Evolutionary conservation across 257 asterid genomes (phyloP).

Genomic region (Lavandula angustifolia): DNA sequence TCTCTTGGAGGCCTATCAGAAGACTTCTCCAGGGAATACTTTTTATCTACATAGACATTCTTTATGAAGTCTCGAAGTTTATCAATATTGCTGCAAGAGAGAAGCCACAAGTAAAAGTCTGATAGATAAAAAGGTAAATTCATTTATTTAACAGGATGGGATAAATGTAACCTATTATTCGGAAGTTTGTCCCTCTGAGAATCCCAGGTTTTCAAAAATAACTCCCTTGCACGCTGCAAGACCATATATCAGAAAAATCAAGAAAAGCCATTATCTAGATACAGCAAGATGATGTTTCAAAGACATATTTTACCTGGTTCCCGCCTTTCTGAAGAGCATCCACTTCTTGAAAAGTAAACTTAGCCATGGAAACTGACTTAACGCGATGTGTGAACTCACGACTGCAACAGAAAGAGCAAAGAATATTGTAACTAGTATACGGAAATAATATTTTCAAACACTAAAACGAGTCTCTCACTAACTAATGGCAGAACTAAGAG

Average conservation of each 20-base stretch:
- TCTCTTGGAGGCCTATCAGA: slow-evolving; percentile 78
- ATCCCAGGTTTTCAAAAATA: slow-evolving; percentile 77
- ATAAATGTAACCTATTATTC: slow-evolving; percentile 62
- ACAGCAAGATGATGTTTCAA: slow-evolving; percentile 11
- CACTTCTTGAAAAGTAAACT: slow-evolving; percentile 87
- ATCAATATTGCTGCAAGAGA: slow-evolving; percentile 69
- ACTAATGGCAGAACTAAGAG: not conserved
- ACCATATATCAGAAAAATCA: slow-evolving; percentile 22
- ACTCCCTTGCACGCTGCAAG: slow-evolving; percentile 90
- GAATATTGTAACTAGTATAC: slow-evolving; percentile 21
- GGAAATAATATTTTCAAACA: slow-evolving; percentile 12
- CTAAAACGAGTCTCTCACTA: slow-evolving; percentile 1
- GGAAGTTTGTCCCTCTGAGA: slow-evolving; percentile 66
- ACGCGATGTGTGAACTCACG: slow-evolving; percentile 99
- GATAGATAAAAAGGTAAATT: slow-evolving; percentile 12
- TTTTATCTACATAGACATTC: slow-evolving; percentile 66
- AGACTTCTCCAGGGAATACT: slow-evolving; percentile 53
- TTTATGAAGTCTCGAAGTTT: slow-evolving; percentile 85
- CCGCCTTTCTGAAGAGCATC: slow-evolving; percentile 96
- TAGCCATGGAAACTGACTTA: slow-evolving; percentile 96
- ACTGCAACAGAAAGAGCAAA: slow-evolving; percentile 50
- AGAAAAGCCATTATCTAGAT: slow-evolving; percentile 12
- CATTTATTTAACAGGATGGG: slow-evolving; percentile 16
- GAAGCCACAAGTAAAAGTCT: slow-evolving; percentile 21
- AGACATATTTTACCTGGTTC: slow-evolving; percentile 66